phyloP scores from a whole-genome alignment of 768 basidiomycete genomes.

The Lactarius vividus region DNA sequence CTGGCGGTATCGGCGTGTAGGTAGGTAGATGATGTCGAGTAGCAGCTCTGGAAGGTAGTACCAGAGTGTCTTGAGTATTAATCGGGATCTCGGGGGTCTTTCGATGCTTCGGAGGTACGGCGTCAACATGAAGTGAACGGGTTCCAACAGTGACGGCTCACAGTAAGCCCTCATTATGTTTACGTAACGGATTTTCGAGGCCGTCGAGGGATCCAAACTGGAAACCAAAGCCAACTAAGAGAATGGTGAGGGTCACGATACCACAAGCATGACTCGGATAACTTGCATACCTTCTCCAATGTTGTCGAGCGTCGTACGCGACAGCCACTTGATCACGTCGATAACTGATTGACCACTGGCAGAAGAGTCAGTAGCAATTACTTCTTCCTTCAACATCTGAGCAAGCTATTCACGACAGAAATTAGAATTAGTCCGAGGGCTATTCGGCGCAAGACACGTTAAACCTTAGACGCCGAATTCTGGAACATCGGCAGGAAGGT shows the following conservation, averaged over 20 bases:
- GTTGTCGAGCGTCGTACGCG: slow-evolving; percentile 31
- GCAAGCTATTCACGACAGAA: slow-evolving; percentile 22
- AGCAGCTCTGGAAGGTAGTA: slow-evolving; percentile 22
- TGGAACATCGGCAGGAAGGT: slow-evolving; percentile 31
- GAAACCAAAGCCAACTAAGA: slow-evolving; percentile 31
- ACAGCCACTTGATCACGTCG: slow-evolving; percentile 28
- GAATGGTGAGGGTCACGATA: neutral
- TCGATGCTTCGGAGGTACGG: neutral
- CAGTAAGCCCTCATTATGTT: slow-evolving; percentile 32
- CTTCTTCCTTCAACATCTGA: slow-evolving; percentile 29
- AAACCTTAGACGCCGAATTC: slow-evolving; percentile 25
- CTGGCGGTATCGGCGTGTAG: slow-evolving; percentile 15
- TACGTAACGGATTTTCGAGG: slow-evolving; percentile 25
- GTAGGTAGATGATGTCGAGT: slow-evolving; percentile 25
- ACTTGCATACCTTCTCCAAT: slow-evolving; percentile 30
- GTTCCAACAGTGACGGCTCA: slow-evolving; percentile 10
- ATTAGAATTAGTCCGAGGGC: neutral
- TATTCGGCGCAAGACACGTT: neutral
- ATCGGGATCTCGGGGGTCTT: neutral
- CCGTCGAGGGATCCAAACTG: slow-evolving; percentile 31
- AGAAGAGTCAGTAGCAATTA: slow-evolving; percentile 11
- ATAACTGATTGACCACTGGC: neutral
- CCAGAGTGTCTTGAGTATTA: slow-evolving; percentile 25
- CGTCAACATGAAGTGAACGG: neutral
- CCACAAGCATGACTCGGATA: neutral